Percentiles rank a stretch among this genome's conserved stretches.
Conservation (phyloP, 805 yeast genomes). For the Candida vartiovaarae region DNA sequence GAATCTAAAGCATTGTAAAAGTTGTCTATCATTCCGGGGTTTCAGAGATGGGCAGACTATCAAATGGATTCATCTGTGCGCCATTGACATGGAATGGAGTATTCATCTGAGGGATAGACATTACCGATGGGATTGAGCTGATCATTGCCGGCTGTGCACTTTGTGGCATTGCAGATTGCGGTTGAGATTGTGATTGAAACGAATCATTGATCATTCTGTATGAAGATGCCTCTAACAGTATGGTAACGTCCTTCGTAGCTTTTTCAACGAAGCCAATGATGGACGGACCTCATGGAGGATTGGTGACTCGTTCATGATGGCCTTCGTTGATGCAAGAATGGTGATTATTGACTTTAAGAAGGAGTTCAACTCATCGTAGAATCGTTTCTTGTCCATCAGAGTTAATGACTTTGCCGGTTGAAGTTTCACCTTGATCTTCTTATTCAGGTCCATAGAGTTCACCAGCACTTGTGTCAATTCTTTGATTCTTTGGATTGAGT, state of each 20-base stretch:
- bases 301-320: constrained; percentile 75
- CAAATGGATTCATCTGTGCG: constrained; percentile 17
- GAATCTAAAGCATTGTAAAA: too few species aligned
- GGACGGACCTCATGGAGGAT: constrained; percentile 73
- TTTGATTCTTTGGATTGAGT: constrained; percentile 56
- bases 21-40: too few species aligned
- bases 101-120: constrained; percentile 25
- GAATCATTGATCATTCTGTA: constrained; percentile 30
- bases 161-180: constrained; percentile 9
- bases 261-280: constrained; percentile 69
- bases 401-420: constrained; percentile 33
- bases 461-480: constrained; percentile 75
- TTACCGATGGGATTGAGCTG: constrained; percentile 23
- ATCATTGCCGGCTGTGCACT: constrained; percentile 12
- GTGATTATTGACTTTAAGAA: constrained; percentile 79
- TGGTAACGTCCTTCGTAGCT: constrained; percentile 87
- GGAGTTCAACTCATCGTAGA: constrained; percentile 82
- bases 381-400: constrained; percentile 46
- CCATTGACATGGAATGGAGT: constrained; percentile 12
- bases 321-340: constrained; percentile 76
- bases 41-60: constrained; percentile 2
- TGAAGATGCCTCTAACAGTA: constrained; percentile 66
- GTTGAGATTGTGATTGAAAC: not conserved
- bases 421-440: constrained; percentile 51
- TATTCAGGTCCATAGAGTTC: constrained; percentile 76